phyloP scores from a whole-genome alignment of 768 basidiomycete genomes.

The Amanita pallidorosea region DNA sequence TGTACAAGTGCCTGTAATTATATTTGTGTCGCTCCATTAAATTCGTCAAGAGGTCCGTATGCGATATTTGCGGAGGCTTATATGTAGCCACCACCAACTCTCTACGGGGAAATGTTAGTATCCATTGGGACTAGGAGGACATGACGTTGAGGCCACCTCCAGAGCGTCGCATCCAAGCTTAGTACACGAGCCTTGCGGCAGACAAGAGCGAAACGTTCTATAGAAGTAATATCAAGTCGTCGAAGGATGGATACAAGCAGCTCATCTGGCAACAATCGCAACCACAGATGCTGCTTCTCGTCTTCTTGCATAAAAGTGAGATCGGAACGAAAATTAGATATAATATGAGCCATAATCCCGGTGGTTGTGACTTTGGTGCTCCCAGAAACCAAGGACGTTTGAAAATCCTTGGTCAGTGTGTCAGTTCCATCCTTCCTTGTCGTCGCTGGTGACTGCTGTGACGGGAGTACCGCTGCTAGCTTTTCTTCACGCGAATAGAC shows the following conservation, averaged over 20 bases:
- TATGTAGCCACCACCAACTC: conserved; percentile 56
- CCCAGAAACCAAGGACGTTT: conserved; percentile 12
- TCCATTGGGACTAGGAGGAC: neutral
- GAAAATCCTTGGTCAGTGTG: conserved; percentile 15
- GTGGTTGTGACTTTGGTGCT: conserved; percentile 17
- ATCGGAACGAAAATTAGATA: conserved; percentile 35
- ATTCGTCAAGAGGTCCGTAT: conserved; percentile 33
- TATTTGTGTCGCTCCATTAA: conserved; percentile 42
- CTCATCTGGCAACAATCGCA: conserved; percentile 67
- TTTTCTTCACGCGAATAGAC: conserved; percentile 53
- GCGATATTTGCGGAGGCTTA: conserved; percentile 63
- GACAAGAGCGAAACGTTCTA: conserved; percentile 72
- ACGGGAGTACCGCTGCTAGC: conserved; percentile 23
- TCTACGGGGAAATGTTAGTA: conserved; percentile 23
- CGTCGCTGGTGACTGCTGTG: conserved; percentile 7
- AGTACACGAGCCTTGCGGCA: conserved; percentile 68
- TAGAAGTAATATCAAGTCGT: conserved; percentile 48
- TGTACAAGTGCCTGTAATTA: conserved; percentile 67
- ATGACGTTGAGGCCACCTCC: conserved; percentile 45
- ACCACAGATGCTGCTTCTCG: conserved; percentile 42
- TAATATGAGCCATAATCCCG: conserved; percentile 33
- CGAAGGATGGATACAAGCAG: conserved; percentile 58
- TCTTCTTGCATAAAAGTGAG: conserved; percentile 61
- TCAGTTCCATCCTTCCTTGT: conserved; percentile 9
- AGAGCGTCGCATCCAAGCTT: conserved; percentile 57